These are phyloP conservation scores for Rosellinia necatrix DNA, from an alignment of 2,329 filamentous ascomycete genomes.

Conservation along the genomic window DNA sequence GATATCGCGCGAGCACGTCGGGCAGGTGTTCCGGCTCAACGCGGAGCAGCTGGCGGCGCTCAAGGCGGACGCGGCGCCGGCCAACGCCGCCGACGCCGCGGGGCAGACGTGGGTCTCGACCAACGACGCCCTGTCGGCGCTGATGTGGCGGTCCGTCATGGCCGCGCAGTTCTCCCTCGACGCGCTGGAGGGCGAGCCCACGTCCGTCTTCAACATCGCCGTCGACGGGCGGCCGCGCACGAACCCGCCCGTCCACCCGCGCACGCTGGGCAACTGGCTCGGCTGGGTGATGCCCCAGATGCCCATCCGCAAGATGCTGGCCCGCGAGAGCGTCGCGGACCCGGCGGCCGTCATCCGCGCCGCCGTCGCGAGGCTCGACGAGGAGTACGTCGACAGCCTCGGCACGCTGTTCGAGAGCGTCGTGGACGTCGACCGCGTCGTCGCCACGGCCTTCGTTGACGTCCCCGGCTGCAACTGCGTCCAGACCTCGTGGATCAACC, in stretches of 20 bases:
- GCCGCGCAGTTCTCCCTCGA: constrained; percentile 37
- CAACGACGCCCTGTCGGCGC: constrained; percentile 44
- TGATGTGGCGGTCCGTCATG: constrained; percentile 45
- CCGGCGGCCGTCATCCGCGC: constrained; percentile 43
- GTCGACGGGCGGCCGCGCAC: constrained; percentile 45
- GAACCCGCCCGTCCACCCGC: constrained; percentile 41
- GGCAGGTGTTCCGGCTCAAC: constrained; percentile 42
- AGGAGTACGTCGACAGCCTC: constrained; percentile 41
- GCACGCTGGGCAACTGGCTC: constrained; percentile 46
- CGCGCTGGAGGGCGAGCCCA: constrained; percentile 39
- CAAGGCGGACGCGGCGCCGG: constrained; percentile 41
- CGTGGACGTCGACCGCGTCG: constrained; percentile 40
- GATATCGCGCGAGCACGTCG: constrained; percentile 38
- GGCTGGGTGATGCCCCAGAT: constrained; percentile 42
- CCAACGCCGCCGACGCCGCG: constrained; percentile 34
- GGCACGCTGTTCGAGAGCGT: constrained; percentile 39
- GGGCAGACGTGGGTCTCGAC: constrained; percentile 40
- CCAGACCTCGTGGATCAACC: constrained; percentile 43
- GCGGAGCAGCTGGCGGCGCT: constrained; percentile 36
- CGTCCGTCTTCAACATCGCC: constrained; percentile 45
- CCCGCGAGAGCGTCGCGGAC: constrained; percentile 38
- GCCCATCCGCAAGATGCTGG: constrained; percentile 39
- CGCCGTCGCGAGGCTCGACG: constrained; percentile 38
- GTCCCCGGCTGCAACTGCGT: constrained; percentile 43
- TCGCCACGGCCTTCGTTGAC: constrained; percentile 43